Percentiles rank a stretch among this genome's conserved stretches.
Evolutionary conservation across 441 rosid genomes (phyloP).

Genomic region (Rhodomyrtus psidioides): DNA sequence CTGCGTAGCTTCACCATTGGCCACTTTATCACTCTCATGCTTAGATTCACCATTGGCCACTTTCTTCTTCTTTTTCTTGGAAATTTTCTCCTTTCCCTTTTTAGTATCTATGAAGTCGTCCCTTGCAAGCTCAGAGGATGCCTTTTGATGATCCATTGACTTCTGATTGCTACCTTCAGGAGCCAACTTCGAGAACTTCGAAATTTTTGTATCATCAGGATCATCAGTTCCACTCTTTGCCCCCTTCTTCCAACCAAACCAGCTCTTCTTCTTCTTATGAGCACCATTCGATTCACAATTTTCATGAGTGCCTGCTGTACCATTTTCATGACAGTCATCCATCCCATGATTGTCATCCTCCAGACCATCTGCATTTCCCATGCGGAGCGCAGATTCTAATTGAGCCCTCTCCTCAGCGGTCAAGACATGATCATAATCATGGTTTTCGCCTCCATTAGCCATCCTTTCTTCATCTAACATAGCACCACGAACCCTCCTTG

Average conservation of each 20-base stretch:
- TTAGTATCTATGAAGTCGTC: slow-evolving; percentile 50
- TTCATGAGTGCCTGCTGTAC: slow-evolving; percentile 37
- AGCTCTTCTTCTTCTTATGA: slow-evolving; percentile 78
- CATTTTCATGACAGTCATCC: slow-evolving; percentile 47
- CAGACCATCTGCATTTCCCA: slow-evolving; percentile 53
- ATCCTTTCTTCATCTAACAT: slow-evolving; percentile 45
- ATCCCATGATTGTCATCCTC: slow-evolving; percentile 67
- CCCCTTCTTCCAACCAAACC: slow-evolving; percentile 97
- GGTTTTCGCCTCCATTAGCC: slow-evolving; percentile 48
- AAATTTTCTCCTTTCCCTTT: too few relatives aligned
- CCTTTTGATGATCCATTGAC: slow-evolving; percentile 41
- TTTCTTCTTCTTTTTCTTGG: slow-evolving; percentile 85
- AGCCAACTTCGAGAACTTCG: slow-evolving; percentile 65
- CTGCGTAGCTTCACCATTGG: too few relatives aligned
- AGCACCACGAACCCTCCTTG: slow-evolving; percentile 99
- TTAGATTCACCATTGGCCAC: too few relatives aligned
- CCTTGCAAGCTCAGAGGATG: slow-evolving; percentile 42
- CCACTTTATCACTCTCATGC: too few relatives aligned
- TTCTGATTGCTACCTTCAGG: slow-evolving; percentile 64
- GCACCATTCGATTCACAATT: slow-evolving; percentile 52
- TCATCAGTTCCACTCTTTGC: slow-evolving; percentile 48
- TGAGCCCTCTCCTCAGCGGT: too few relatives aligned
- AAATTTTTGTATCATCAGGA: slow-evolving; percentile 47
- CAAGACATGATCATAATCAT: slow-evolving; percentile 71
- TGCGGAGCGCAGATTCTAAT: slow-evolving; percentile 55